Evolutionary conservation across 2,329 filamentous ascomycete genomes (phyloP).

Genomic region (Raffaelea deltoideospora): DNA sequence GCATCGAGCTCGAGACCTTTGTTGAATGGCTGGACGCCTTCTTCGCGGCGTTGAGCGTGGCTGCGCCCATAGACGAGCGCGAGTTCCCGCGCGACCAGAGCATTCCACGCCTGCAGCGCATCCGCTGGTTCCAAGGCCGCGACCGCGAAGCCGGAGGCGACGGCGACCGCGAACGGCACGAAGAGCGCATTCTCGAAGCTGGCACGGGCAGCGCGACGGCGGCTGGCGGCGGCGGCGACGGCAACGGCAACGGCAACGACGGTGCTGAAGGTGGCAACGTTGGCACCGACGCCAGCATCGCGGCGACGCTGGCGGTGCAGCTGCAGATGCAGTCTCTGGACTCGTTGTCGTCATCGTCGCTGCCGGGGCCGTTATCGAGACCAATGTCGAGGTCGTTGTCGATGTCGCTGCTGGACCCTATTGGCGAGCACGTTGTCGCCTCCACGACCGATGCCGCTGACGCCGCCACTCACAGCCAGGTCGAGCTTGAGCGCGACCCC

Average conservation of each 20-base stretch:
- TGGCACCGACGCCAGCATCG: slow-evolving; percentile 2
- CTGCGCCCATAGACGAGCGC: slow-evolving; percentile 55
- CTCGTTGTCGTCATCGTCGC: neutral
- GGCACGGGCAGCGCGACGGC: no score
- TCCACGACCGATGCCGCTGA: neutral
- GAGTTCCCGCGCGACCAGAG: slow-evolving; percentile 47
- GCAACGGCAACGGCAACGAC: no score
- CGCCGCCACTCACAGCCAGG: no score
- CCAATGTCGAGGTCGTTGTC: no score
- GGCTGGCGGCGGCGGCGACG: no score
- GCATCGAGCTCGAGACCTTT: slow-evolving; percentile 48
- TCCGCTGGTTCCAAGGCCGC: slow-evolving; percentile 32
- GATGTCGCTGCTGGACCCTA: neutral
- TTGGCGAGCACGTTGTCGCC: neutral
- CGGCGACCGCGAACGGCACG: neutral
- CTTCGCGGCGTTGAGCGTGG: slow-evolving; percentile 60
- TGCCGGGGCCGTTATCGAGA: neutral
- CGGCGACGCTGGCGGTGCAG: slow-evolving; percentile 1
- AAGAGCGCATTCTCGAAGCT: no score
- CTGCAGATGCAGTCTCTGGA: neutral
- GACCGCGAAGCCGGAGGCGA: slow-evolving; percentile 5
- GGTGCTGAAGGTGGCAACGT: no score
- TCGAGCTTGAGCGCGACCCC: no score
- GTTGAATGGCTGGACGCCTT: slow-evolving; percentile 53
- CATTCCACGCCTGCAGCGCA: slow-evolving; percentile 39